Evolutionary conservation across 148 eudicot genomes (phyloP).

Genomic region (Rhododendron ferrugineum): DNA sequence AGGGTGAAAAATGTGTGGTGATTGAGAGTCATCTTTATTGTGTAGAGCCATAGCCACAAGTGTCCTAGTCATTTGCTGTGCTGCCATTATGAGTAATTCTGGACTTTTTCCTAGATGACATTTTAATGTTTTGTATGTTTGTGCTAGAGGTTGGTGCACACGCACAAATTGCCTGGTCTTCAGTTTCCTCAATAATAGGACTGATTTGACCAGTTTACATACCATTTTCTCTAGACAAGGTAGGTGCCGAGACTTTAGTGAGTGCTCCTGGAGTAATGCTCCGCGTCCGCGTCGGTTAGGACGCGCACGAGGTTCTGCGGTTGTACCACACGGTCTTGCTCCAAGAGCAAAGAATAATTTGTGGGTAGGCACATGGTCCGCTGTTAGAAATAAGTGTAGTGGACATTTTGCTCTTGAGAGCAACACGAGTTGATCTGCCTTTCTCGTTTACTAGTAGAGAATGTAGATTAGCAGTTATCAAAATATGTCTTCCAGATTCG

Average conservation of each 20-base stretch:
- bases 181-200: background rate
- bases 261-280: background rate
- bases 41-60: background rate
- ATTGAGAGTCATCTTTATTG: background rate
- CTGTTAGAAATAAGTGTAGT: background rate
- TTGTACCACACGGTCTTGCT: background rate
- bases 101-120: background rate
- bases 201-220: background rate
- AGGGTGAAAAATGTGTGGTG: background rate
- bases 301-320: background rate
- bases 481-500: background rate
- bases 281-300: background rate
- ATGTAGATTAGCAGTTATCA: background rate
- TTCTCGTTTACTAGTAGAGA: background rate
- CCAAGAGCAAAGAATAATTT: background rate
- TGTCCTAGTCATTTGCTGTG: conserved; percentile 5
- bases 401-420: background rate
- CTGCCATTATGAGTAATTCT: background rate
- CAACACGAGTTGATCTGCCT: background rate
- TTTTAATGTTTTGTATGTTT: conserved; percentile 3
- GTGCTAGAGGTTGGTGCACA: background rate
- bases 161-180: background rate
- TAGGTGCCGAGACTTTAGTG: background rate
- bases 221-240: background rate
- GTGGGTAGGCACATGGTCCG: background rate